Base-by-base conservation (phyloP, 257 asterid genomes). In the Solanum phureja region DNA sequence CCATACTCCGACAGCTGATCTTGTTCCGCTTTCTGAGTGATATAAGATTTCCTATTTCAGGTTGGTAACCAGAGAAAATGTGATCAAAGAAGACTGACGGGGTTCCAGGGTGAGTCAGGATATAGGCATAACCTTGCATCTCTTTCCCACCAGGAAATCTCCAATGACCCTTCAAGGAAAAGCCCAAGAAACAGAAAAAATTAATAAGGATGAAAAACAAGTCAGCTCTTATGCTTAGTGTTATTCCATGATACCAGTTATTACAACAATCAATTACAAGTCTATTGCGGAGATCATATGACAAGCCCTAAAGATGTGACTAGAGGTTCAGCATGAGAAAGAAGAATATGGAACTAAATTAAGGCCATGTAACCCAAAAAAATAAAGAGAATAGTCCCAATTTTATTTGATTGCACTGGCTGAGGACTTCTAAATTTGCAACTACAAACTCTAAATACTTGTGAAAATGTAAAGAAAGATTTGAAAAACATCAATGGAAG, bases 61-160 rank as follows among this genome's bases (percentile, higher is more conserved):
- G 88, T 73, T 88, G 92, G 79, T 90, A 86, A 1, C 90, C 92
- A 18, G 96, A 95, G 88, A 97, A 95, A 85, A 97, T 89, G 92
- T 97, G 99, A 90, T 97, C 99, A 81, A 91, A 94, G 90, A 97
- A 97, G 85, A 97, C 98, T 21, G 99, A 90, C 3, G 99, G 99
- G 5, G 99, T 96, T 74, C 99, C 99, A 23, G 96, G 96, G 91
- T 97, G 99, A 88, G 99, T 95, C 85, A 97, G 87, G 89, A 95
- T 93, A 89, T 97, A 97, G 72, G 98, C 98, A 89, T 97, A 97
- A 73, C 99, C 99, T 93, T 95, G 98, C 98, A 95, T 94, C 91
- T 97, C 99, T 91, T 95, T 97, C 85, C 99, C 99, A 75, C 95
- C 98, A 60, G 99, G 99, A 94, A 97, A 97, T 93, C 99, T 96